A percentile compares a stretch with the other conserved stretches of the same genome.
These are phyloP conservation scores for Apiotrichum domesticum DNA, from an alignment of 1,284 basidiomycete genomes.

Conservation along the genomic window DNA sequence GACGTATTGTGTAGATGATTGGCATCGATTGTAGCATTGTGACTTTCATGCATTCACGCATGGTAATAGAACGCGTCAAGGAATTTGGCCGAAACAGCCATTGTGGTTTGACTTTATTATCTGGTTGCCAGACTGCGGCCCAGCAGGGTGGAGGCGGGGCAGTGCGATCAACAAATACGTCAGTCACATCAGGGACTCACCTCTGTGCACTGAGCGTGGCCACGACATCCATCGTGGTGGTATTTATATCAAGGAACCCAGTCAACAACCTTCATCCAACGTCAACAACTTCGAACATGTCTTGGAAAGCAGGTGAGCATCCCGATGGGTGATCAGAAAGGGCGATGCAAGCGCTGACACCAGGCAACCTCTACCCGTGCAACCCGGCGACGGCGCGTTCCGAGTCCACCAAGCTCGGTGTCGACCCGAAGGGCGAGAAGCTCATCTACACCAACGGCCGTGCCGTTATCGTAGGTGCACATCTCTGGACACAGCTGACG, in stretches of 20 bases:
- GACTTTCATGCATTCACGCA: neutral
- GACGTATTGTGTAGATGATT: neutral
- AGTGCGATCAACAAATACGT: neutral
- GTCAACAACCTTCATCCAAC: neutral
- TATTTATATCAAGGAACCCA: neutral
- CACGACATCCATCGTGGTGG: neutral
- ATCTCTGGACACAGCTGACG: slow-evolving; percentile 8
- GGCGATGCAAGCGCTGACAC: neutral
- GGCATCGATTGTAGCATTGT: slow-evolving; percentile 2
- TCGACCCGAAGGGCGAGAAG: slow-evolving; percentile 67
- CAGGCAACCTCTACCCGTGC: slow-evolving; percentile 57
- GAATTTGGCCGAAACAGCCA: no score
- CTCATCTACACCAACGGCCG: slow-evolving; percentile 81
- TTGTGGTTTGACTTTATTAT: neutral
- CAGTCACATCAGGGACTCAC: neutral
- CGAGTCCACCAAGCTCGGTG: slow-evolving; percentile 67
- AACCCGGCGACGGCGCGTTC: slow-evolving; percentile 62
- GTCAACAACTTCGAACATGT: slow-evolving; percentile 14
- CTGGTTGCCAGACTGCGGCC: no score
- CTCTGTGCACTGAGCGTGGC: no score
- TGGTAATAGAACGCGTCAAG: neutral
- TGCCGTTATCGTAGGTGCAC: slow-evolving; percentile 66
- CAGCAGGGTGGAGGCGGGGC: no score
- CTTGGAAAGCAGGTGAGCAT: slow-evolving; percentile 31
- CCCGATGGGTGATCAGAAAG: neutral